Percentiles rank a stretch among this genome's conserved stretches.
Conservation (phyloP, 108 stramenopile species). For the Aurantiochytrium sp. region DNA sequence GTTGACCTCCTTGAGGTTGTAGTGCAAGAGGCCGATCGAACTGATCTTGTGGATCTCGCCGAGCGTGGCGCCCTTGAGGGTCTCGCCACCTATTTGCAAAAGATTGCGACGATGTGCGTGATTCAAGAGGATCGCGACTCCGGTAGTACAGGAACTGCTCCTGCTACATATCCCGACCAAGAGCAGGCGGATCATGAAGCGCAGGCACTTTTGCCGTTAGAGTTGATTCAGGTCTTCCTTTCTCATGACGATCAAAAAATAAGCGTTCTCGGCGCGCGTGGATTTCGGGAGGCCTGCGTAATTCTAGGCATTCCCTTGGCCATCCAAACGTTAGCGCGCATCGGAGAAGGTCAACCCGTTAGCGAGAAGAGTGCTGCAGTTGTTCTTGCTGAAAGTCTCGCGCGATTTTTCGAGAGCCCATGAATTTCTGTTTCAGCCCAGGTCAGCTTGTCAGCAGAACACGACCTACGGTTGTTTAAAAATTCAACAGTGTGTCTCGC, state of each 20-base stretch:
- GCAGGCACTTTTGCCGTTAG: not conserved
- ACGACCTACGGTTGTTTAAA: too few species aligned
- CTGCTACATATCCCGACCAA: too few species aligned
- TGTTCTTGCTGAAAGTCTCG: too few species aligned
- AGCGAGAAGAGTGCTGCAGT: too few species aligned
- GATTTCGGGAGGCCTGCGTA: not conserved
- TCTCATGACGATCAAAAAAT: not conserved
- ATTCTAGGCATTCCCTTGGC: too few species aligned
- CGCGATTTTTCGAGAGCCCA: too few species aligned
- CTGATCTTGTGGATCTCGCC: not conserved
- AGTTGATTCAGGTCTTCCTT: not conserved
- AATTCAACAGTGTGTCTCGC: too few species aligned
- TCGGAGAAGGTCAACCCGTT: too few species aligned
- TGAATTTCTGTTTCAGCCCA: too few species aligned
- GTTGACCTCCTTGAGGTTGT: not conserved
- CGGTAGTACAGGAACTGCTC: too few species aligned
- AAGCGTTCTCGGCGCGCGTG: not conserved
- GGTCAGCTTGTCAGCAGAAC: too few species aligned
- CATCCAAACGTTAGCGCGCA: too few species aligned
- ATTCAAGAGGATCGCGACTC: not conserved
- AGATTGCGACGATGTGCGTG: not conserved
- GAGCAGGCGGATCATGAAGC: not conserved
- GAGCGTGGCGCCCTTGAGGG: not conserved
- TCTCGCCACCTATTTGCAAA: not conserved
- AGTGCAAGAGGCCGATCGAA: not conserved